phyloP scores from a whole-genome alignment of 352 stramenopile genomes.

The Pythium brassicae region DNA sequence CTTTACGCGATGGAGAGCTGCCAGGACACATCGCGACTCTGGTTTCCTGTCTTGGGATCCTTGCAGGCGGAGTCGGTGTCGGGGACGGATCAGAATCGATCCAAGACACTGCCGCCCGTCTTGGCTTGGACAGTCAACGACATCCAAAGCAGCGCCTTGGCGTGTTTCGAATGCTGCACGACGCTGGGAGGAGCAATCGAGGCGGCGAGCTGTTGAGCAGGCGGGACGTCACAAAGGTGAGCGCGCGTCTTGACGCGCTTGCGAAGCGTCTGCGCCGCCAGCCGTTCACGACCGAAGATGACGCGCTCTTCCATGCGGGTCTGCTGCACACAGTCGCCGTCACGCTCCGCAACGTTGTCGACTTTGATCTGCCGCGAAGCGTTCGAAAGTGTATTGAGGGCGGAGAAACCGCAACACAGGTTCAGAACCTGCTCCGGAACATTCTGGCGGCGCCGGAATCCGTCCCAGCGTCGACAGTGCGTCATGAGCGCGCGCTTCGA shows the following conservation, averaged over 20 bases:
- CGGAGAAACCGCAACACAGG: background rate
- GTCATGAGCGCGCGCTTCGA: constrained; percentile 1
- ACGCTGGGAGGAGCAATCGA: background rate
- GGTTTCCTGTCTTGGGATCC: constrained; percentile 1
- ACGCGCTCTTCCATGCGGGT: background rate
- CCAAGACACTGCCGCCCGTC: background rate
- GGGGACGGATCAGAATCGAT: background rate
- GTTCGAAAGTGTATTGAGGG: background rate
- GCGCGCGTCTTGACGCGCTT: background rate
- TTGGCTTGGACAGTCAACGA: background rate
- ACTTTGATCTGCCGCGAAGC: constrained; percentile 3
- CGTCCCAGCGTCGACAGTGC: background rate
- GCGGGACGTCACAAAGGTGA: background rate
- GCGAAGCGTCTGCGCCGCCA: background rate
- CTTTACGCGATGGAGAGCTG: background rate
- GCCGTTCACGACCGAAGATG: constrained; percentile 1
- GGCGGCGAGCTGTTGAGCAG: background rate
- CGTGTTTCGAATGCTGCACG: constrained; percentile 1
- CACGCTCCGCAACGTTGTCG: background rate
- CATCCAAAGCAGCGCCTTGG: background rate
- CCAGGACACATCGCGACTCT: background rate
- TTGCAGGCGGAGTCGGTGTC: background rate
- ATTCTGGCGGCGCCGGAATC: background rate
- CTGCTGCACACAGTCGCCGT: background rate
- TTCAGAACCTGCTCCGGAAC: constrained; percentile 1